Evolutionary conservation across 2,329 filamentous ascomycete genomes (phyloP), one percentile per base, ranked within the genome.

Genomic region (Fusarium zealandicum): DNA sequence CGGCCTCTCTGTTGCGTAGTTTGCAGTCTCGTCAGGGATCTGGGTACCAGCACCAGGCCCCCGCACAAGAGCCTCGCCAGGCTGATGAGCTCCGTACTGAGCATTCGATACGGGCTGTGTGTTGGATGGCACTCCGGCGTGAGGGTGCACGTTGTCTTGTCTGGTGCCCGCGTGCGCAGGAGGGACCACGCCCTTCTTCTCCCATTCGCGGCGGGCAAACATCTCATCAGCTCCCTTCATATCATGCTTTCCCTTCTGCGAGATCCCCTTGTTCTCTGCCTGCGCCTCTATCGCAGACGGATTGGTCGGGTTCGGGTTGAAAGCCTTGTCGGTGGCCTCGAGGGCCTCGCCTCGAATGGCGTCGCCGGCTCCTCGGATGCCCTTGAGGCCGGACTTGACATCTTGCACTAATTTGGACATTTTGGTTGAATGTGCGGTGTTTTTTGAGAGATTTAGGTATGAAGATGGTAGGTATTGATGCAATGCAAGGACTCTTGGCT

Each of bases 331-430:
- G 10, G 65, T 59, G 22, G 56, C 61, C 1, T 66, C 51, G 37
- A 67, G 49, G 12, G 44, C 28, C 16, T 52, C 54, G 6, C 65
- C 65, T 17, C 65, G 39, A 0, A 67, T n/a, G 3, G 54, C 63
- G 27, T 67, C 65, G 13, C 65, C 65, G 3, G 65, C 59, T 3
- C 65, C 65, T 9, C 49, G 51, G 22, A 67, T 51, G 31, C 65
- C 65, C 1, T 67, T 67, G 2, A 67, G 44, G 30, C 63, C 61
- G 2, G 65, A 41, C 27, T 67, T 67, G 33, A 65, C 59, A 18
- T 67, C 65, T 2, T 67, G 38, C 0, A 66, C 16, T n/a, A 66
- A 6, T 35, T 59, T 64, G 9, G 63, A 57, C 63, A 66, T 62
- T 28, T 41, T 60, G 4, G 7, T 18, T 6, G 3, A n/a, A 9